Conservation (phyloP, 768 basidiomycete genomes). For the Boletus rubroflammeus region DNA sequence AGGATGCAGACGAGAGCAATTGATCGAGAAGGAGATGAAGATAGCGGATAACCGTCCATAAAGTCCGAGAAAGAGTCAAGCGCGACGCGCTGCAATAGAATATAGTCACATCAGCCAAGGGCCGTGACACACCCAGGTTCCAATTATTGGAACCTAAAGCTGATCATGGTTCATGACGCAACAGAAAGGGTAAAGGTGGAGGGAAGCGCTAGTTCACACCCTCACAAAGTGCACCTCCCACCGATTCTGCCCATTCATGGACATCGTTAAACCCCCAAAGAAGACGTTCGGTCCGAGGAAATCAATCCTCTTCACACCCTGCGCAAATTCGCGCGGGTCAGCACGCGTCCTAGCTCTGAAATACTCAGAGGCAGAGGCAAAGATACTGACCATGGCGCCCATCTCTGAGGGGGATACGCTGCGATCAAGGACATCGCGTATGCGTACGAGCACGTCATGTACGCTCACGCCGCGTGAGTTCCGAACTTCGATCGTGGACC, state of each 20-base stretch:
- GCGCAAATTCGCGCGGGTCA: constrained; percentile 35
- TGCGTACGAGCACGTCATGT: constrained; percentile 26
- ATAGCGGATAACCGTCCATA: constrained; percentile 12
- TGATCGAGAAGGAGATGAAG: background rate
- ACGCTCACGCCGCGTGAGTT: constrained; percentile 28
- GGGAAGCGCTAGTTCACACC: constrained; percentile 8
- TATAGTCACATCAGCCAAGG: constrained; percentile 1
- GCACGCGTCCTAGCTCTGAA: constrained; percentile 27
- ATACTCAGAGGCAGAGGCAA: constrained; percentile 23
- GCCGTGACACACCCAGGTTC: constrained; percentile 6
- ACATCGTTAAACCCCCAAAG: constrained; percentile 31
- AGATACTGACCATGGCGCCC: constrained; percentile 22
- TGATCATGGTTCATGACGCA: constrained; percentile 11
- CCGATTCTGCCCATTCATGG: constrained; percentile 24
- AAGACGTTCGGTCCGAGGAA: constrained; percentile 31
- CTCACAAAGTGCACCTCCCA: constrained; percentile 29
- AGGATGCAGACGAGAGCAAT: constrained; percentile 12
- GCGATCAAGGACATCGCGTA: constrained; percentile 27
- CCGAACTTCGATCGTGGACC: constrained; percentile 30
- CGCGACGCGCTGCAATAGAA: constrained; percentile 7
- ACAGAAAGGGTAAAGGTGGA: background rate
- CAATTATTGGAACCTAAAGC: constrained; percentile 10
- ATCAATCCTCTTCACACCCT: constrained; percentile 40
- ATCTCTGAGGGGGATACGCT: constrained; percentile 25
- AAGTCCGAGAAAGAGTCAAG: constrained; percentile 7